These are phyloP conservation scores for Mycosphaerella sp. DNA, from an alignment of 2,329 filamentous ascomycete species.

Conservation along the genomic window DNA sequence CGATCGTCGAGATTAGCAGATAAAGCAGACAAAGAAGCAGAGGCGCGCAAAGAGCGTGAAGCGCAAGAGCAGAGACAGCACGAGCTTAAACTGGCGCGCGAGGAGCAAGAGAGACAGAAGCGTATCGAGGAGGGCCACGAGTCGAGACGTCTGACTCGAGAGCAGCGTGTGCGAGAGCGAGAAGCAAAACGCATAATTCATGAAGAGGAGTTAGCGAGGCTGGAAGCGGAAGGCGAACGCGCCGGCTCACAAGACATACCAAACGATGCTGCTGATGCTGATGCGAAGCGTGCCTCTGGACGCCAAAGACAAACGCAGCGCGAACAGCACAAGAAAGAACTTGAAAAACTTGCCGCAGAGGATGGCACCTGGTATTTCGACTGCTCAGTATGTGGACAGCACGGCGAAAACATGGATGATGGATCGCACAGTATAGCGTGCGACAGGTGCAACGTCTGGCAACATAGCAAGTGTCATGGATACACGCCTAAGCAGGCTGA, in stretches of 20 bases:
- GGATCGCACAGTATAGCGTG: slow-evolving; percentile 91
- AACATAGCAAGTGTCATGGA: slow-evolving; percentile 87
- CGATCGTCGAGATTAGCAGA: slow-evolving; percentile 82
- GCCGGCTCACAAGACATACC: slow-evolving; percentile 40
- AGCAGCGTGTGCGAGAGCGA: slow-evolving; percentile 78
- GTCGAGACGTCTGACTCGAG: slow-evolving; percentile 72
- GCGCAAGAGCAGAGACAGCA: slow-evolving; percentile 60
- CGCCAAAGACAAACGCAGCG: slow-evolving; percentile 76
- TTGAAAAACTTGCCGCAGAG: slow-evolving; percentile 62
- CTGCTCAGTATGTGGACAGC: slow-evolving; percentile 76
- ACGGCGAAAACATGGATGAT: slow-evolving; percentile 85
- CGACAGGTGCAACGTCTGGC: slow-evolving; percentile 91
- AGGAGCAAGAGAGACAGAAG: slow-evolving; percentile 53
- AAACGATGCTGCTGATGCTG: slow-evolving; percentile 49
- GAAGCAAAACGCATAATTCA: slow-evolving; percentile 76
- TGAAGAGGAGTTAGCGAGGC: slow-evolving; percentile 72
- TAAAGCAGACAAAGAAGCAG: slow-evolving; percentile 70
- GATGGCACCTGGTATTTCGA: slow-evolving; percentile 93
- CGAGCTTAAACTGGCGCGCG: slow-evolving; percentile 58
- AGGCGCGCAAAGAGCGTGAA: slow-evolving; percentile 65
- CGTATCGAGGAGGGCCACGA: slow-evolving; percentile 72
- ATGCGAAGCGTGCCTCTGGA: slow-evolving; percentile 59
- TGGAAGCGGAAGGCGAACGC: slow-evolving; percentile 54
- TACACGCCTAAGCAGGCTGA: slow-evolving; percentile 76
- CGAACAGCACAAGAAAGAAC: slow-evolving; percentile 68